Percentiles rank a stretch among this genome's conserved stretches.
These are phyloP conservation scores for Thelonectria blattea DNA, from an alignment of 2,329 filamentous ascomycete genomes.

Conservation along the genomic window DNA sequence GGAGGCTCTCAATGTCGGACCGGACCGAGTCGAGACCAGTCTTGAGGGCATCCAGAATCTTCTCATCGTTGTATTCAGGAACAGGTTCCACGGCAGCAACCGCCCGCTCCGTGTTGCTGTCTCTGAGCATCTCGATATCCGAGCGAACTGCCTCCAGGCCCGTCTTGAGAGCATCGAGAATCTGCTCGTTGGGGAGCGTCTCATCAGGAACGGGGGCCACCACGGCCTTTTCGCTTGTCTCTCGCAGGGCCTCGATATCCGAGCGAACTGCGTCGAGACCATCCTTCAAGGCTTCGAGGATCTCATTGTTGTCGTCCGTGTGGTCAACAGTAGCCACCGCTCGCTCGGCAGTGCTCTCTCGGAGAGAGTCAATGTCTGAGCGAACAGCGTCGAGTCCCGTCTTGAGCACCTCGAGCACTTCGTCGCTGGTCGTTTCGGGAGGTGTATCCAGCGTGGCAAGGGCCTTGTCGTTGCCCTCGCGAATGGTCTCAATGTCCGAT, in stretches of 20 bases:
- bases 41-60: slow-evolving; percentile 84
- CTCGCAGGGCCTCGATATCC: slow-evolving; percentile 51
- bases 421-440: slow-evolving; percentile 72
- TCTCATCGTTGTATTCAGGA: slow-evolving; percentile 54
- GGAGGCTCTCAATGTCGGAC: slow-evolving; percentile 76
- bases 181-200: slow-evolving; percentile 76
- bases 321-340: slow-evolving; percentile 44
- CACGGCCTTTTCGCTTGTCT: slow-evolving; percentile 64
- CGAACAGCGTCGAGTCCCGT: slow-evolving; percentile 78
- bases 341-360: slow-evolving; percentile 57
- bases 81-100: slow-evolving; percentile 49
- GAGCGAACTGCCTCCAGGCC: slow-evolving; percentile 74
- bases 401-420: slow-evolving; percentile 86
- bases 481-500: slow-evolving; percentile 78
- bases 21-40: slow-evolving; percentile 76
- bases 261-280: slow-evolving; percentile 34
- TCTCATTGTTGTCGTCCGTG: slow-evolving; percentile 67
- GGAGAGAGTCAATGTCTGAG: slow-evolving; percentile 78
- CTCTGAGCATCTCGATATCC: slow-evolving; percentile 72
- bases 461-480: slow-evolving; percentile 61
- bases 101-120: slow-evolving; percentile 72
- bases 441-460: slow-evolving; percentile 47
- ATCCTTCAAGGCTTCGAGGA: slow-evolving; percentile 67
- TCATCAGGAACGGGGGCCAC: slow-evolving; percentile 69
- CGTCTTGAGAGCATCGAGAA: slow-evolving; percentile 81